Conservation (phyloP, 495 filamentous ascomycete genomes). For the Podospora sp. region DNA sequence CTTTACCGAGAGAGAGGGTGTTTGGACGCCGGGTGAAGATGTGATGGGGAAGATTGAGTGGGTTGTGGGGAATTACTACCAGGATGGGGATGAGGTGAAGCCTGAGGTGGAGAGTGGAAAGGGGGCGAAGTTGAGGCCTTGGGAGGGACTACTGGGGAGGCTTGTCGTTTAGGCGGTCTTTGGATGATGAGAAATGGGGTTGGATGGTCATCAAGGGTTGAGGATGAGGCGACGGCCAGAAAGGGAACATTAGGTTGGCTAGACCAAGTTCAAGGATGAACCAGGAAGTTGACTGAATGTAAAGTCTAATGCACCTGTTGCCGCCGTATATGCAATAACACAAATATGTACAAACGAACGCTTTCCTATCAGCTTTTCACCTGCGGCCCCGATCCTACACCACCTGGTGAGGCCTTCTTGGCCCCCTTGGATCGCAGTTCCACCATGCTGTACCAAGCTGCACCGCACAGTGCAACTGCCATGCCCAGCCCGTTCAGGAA, state of each 20-base stretch:
- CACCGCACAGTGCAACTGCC: conserved; percentile 47
- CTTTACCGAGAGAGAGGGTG: background rate
- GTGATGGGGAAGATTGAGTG: background rate
- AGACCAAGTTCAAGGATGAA: background rate
- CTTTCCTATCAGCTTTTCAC: background rate
- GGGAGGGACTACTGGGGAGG: background rate
- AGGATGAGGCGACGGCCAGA: background rate
- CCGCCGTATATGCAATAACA: background rate
- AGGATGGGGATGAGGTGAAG: background rate
- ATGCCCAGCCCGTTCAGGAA: conserved; percentile 51
- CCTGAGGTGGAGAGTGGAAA: background rate
- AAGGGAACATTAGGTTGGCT: background rate
- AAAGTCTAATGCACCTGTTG: background rate
- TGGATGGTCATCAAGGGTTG: background rate
- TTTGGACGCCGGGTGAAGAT: background rate
- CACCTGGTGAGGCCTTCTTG: background rate
- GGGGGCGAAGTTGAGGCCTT: background rate
- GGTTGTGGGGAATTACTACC: background rate
- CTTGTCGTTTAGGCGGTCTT: background rate
- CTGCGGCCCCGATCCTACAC: background rate
- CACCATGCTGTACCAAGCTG: conserved; percentile 50
- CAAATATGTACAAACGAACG: background rate
- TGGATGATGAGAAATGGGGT: background rate
- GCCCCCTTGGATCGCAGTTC: conserved; percentile 36
- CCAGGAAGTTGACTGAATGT: background rate